phyloP scores from a whole-genome alignment of 2,329 filamentous ascomycete species.

The Phyllosticta citrichinensis region DNA sequence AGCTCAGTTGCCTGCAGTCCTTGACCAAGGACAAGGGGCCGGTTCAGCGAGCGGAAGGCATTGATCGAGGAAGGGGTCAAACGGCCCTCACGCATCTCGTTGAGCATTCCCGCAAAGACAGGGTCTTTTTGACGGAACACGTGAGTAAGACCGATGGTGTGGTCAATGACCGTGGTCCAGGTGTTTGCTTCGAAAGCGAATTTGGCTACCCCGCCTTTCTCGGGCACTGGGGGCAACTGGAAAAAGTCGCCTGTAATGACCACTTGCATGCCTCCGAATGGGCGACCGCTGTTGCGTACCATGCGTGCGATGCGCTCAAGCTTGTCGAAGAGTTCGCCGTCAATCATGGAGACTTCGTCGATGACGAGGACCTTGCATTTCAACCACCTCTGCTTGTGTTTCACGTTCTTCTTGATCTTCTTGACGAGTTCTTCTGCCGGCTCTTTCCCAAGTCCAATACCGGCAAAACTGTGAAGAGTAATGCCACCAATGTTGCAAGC shows the following conservation, averaged over 20 bases:
- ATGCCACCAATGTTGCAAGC: conserved; percentile 96
- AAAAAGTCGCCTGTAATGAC: conserved; percentile 97
- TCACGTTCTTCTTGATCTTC: conserved; percentile 81
- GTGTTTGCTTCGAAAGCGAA: conserved; percentile 90
- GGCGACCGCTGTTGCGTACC: conserved; percentile 80
- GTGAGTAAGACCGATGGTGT: conserved; percentile 90
- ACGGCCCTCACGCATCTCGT: conserved; percentile 88
- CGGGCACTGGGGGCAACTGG: conserved; percentile 87
- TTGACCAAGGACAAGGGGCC: conserved; percentile 59
- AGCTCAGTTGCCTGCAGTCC: conserved; percentile 77
- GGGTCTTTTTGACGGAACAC: conserved; percentile 93
- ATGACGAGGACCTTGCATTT: conserved; percentile 79
- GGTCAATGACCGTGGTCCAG: conserved; percentile 86
- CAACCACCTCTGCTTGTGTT: conserved; percentile 82
- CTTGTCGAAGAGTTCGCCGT: conserved; percentile 94
- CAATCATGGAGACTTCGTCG: conserved; percentile 98
- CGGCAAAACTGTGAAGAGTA: conserved; percentile 90
- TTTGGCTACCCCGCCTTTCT: conserved; percentile 61
- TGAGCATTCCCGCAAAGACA: conserved; percentile 87
- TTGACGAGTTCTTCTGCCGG: conserved; percentile 68
- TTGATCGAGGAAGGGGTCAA: conserved; percentile 67
- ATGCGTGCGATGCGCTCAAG: conserved; percentile 76
- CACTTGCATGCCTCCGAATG: conserved; percentile 93
- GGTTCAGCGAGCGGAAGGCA: conserved; percentile 62
- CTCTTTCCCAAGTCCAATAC: conserved; percentile 92